These are phyloP conservation scores for Ustilago hordei DNA, from an alignment of 1,284 basidiomycete genomes.

Conservation along the genomic window DNA sequence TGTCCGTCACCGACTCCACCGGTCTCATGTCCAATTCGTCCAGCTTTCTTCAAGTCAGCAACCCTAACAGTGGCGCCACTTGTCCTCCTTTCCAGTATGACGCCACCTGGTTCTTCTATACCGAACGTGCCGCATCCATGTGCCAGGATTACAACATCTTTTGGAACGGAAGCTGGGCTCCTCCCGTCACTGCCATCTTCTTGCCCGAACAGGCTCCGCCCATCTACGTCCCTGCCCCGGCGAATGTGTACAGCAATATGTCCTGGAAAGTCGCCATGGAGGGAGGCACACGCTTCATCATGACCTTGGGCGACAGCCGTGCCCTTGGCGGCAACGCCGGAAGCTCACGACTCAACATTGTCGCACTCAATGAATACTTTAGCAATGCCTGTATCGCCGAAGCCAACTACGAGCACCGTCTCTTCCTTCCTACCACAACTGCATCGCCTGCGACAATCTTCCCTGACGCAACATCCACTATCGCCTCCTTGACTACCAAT, in stretches of 20 bases:
- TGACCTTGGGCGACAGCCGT: slow-evolving; percentile 46
- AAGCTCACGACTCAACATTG: slow-evolving; percentile 47
- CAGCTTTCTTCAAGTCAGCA: slow-evolving; percentile 29
- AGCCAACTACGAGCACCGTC: slow-evolving; percentile 15
- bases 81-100: slow-evolving; percentile 28
- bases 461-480: slow-evolving; percentile 47
- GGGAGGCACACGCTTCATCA: slow-evolving; percentile 47
- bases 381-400: slow-evolving; percentile 30
- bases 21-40: slow-evolving; percentile 58
- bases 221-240: slow-evolving; percentile 33
- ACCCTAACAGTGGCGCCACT: slow-evolving; percentile 13
- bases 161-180: slow-evolving; percentile 36
- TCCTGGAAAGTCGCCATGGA: slow-evolving; percentile 37
- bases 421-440: slow-evolving; percentile 37
- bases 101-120: slow-evolving; percentile 44
- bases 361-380: slow-evolving; percentile 45
- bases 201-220: slow-evolving; percentile 47
- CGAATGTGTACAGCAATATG: slow-evolving; percentile 11
- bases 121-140: slow-evolving; percentile 28
- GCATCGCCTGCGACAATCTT: slow-evolving; percentile 33
- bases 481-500: slow-evolving; percentile 47
- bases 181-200: slow-evolving; percentile 44
- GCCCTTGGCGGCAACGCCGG: slow-evolving; percentile 29
- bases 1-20: slow-evolving; percentile 55
- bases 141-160: slow-evolving; percentile 39